Conservation (phyloP, 257 asterid genomes). For the Lantana camara region DNA sequence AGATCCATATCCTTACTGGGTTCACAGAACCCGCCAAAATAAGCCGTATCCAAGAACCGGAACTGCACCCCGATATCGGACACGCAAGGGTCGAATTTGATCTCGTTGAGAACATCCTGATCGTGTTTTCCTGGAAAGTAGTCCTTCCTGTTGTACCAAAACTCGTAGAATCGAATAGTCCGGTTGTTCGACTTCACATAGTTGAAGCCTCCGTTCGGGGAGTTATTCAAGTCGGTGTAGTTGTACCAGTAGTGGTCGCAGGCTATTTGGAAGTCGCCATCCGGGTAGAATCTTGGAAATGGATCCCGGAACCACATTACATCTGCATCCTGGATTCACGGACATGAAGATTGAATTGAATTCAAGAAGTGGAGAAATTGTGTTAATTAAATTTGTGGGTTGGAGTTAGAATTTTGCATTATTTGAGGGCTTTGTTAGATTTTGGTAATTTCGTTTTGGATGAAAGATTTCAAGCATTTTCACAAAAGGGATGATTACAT, state of each 20-base stretch:
- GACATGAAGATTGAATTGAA: neutral
- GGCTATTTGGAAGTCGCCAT: constrained; percentile 59
- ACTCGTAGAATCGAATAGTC: constrained; percentile 53
- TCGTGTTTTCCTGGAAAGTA: constrained; percentile 55
- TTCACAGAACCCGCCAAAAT: constrained; percentile 68
- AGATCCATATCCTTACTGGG: constrained; percentile 48
- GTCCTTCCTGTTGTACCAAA: constrained; percentile 41
- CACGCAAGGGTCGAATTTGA: constrained; percentile 43
- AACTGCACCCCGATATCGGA: constrained; percentile 46
- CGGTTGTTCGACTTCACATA: constrained; percentile 52
- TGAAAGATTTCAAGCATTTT: too few relatives aligned
- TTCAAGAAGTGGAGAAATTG: neutral
- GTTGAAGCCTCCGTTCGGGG: constrained; percentile 66
- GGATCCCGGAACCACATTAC: constrained; percentile 73
- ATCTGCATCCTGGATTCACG: constrained; percentile 59
- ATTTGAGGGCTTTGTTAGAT: too few relatives aligned
- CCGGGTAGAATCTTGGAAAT: constrained; percentile 45
- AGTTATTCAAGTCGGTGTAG: constrained; percentile 37
- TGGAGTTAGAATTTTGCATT: too few relatives aligned
- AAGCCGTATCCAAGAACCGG: constrained; percentile 51
- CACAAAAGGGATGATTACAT: too few relatives aligned
- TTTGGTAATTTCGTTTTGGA: too few relatives aligned
- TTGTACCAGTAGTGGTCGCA: constrained; percentile 52
- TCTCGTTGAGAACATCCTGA: constrained; percentile 60
- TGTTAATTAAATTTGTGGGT: neutral